These are phyloP conservation scores for Trypanosoma melophagium DNA, from an alignment of 208 protist genomes.

Conservation along the genomic window DNA sequence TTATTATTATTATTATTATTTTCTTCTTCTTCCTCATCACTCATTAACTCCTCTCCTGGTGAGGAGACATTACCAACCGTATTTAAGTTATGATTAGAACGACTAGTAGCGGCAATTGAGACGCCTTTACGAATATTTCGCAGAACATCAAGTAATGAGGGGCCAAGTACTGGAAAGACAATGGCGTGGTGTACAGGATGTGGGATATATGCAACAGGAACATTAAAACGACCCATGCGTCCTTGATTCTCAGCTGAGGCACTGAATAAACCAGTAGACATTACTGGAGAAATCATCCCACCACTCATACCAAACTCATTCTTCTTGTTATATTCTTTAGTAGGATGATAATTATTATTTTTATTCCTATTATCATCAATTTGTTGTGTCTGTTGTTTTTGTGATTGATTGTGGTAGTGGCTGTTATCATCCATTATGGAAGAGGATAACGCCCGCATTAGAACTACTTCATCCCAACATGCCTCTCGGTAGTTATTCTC, in stretches of 20 bases:
- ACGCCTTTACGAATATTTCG: constrained; percentile 28
- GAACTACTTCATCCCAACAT: constrained; percentile 70
- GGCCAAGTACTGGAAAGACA: constrained; percentile 68
- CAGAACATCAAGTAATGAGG: constrained; percentile 62
- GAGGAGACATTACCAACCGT: too few relatives aligned
- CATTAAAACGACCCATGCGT: constrained; percentile 53
- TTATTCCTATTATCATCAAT: constrained; percentile 30
- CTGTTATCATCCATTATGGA: constrained; percentile 16
- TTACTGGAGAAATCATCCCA: not conserved
- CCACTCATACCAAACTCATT: not conserved
- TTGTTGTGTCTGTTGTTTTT: constrained; percentile 21
- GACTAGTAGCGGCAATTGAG: too few relatives aligned
- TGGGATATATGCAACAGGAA: constrained; percentile 56
- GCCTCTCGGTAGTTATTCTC: constrained; percentile 66
- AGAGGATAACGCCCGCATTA: constrained; percentile 40
- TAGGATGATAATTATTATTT: not conserved
- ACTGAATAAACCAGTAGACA: not conserved
- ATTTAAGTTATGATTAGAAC: too few relatives aligned
- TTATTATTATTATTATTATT: not conserved
- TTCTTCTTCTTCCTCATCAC: not conserved
- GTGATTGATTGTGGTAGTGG: too few relatives aligned
- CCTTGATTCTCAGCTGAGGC: constrained; percentile 22
- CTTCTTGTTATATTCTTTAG: too few relatives aligned
- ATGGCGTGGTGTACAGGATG: constrained; percentile 76
- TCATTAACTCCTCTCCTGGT: too few relatives aligned